Conservation (phyloP, 164 flowering plant species). For the Amborella trichopoda region DNA sequence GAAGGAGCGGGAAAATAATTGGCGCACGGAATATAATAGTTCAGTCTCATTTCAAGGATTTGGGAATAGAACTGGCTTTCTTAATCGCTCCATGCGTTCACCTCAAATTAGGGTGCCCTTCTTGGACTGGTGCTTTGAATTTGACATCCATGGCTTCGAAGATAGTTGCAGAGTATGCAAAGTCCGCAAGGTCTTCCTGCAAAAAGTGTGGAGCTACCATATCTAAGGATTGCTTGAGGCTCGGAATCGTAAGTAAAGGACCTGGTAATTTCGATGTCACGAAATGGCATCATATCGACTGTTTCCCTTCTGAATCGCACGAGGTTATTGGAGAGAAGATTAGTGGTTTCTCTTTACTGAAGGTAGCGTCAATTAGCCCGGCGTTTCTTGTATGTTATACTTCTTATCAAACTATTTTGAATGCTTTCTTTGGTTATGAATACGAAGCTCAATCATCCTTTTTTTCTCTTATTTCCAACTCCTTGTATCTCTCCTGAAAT, state of each 20-base stretch:
- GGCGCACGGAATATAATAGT: too few species aligned
- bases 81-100: too few species aligned
- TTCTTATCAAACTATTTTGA: not conserved
- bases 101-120: too few species aligned
- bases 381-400: too few species aligned
- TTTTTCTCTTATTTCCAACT: too few species aligned
- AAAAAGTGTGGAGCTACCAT: constrained; percentile 50
- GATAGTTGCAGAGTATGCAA: constrained; percentile 70
- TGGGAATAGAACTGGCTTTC: too few species aligned
- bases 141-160: constrained; percentile 18
- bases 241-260: constrained; percentile 47
- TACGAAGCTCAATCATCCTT: too few species aligned
- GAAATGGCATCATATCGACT: constrained; percentile 71
- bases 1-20: too few species aligned
- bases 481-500: too few species aligned
- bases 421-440: constrained; percentile 1
- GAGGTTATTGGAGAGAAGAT: constrained; percentile 32
- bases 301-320: constrained; percentile 33
- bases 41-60: too few species aligned
- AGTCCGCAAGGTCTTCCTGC: constrained; percentile 65
- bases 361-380: constrained; percentile 40
- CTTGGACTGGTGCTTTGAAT: too few species aligned
- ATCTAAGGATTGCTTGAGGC: constrained; percentile 27
- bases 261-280: constrained; percentile 53
- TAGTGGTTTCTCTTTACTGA: constrained; percentile 44